phyloP scores from a whole-genome alignment of 1,284 basidiomycete species.

The Exobasidium rhododendri region DNA sequence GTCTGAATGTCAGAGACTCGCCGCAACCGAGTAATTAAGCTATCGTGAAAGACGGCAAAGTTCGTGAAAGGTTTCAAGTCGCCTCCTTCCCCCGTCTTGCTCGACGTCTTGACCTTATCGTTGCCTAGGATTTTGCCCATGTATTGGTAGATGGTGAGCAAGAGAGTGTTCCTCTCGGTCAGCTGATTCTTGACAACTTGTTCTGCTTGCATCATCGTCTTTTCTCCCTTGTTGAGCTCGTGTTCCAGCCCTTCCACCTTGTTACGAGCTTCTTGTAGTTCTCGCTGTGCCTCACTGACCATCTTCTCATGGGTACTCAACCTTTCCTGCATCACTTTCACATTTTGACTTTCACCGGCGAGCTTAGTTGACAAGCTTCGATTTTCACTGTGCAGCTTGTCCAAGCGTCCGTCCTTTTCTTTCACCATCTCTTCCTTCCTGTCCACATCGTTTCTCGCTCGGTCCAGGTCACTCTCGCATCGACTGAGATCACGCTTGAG shows the following conservation, averaged over 20 bases:
- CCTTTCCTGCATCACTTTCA: slow-evolving; percentile 44
- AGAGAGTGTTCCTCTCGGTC: slow-evolving; percentile 83
- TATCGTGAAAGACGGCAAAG: slow-evolving; percentile 90
- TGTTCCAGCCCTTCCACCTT: slow-evolving; percentile 68
- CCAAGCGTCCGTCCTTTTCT: slow-evolving; percentile 68
- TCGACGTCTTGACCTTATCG: slow-evolving; percentile 61
- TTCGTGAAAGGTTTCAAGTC: slow-evolving; percentile 89
- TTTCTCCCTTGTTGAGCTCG: slow-evolving; percentile 77
- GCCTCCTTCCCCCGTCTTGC: slow-evolving; percentile 56
- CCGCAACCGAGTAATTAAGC: slow-evolving; percentile 81
- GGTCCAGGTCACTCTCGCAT: slow-evolving; percentile 73
- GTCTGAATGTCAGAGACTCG: slow-evolving; percentile 75
- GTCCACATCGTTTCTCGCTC: slow-evolving; percentile 70
- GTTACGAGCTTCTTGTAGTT: slow-evolving; percentile 29
- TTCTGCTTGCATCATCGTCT: slow-evolving; percentile 69
- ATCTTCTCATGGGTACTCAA: slow-evolving; percentile 42
- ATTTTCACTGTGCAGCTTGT: slow-evolving; percentile 58
- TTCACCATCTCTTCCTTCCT: slow-evolving; percentile 66
- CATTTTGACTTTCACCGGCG: slow-evolving; percentile 40
- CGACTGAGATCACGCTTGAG: slow-evolving; percentile 78
- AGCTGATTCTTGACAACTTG: slow-evolving; percentile 81
- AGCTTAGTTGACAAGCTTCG: slow-evolving; percentile 40
- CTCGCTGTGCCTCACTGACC: slow-evolving; percentile 27
- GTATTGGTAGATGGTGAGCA: slow-evolving; percentile 89
- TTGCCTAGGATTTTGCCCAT: slow-evolving; percentile 89